phyloP scores from a whole-genome alignment of 257 asterid species.

The Orobanche coerulescens region DNA sequence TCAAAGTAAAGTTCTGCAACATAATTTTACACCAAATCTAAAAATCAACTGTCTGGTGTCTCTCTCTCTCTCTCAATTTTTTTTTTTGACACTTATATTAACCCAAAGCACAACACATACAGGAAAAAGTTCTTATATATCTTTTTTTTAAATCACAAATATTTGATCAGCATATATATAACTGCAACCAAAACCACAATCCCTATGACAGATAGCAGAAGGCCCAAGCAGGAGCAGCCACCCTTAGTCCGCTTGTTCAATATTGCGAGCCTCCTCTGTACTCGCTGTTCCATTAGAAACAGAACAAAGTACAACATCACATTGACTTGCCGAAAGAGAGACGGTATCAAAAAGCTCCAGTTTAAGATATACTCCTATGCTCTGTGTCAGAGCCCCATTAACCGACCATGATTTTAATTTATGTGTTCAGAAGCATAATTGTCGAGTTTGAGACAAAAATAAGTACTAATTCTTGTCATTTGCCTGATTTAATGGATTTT shows the following conservation, averaged over 20 bases:
- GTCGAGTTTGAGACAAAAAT: not conserved
- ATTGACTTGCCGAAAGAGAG: not conserved
- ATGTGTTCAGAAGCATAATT: not conserved
- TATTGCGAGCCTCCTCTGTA: slow-evolving; percentile 67
- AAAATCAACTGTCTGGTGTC: too few relatives aligned
- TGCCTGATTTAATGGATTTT: not conserved
- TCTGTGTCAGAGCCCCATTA: not conserved
- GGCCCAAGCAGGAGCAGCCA: slow-evolving; percentile 81
- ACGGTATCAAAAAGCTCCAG: too few relatives aligned
- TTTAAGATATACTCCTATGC: not conserved
- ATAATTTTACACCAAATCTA: too few relatives aligned
- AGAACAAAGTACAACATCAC: slow-evolving; percentile 7
- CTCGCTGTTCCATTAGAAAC: slow-evolving; percentile 39
- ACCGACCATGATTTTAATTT: not conserved
- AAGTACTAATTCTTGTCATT: not conserved
- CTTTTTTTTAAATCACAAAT: slow-evolving; percentile 38
- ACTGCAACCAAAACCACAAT: slow-evolving; percentile 50
- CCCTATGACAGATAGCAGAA: slow-evolving; percentile 62
- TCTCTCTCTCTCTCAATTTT: too few relatives aligned
- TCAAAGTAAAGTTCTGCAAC: too few relatives aligned
- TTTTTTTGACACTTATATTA: too few relatives aligned
- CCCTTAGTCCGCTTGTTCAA: slow-evolving; percentile 82
- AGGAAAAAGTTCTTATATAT: not conserved
- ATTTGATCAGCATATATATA: slow-evolving; percentile 64
- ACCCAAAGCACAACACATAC: too few relatives aligned